A percentile compares a stretch with the other conserved stretches of the same genome.
Conservation (phyloP, 2,329 filamentous ascomycete species). For the Fusarium nodosum region DNA sequence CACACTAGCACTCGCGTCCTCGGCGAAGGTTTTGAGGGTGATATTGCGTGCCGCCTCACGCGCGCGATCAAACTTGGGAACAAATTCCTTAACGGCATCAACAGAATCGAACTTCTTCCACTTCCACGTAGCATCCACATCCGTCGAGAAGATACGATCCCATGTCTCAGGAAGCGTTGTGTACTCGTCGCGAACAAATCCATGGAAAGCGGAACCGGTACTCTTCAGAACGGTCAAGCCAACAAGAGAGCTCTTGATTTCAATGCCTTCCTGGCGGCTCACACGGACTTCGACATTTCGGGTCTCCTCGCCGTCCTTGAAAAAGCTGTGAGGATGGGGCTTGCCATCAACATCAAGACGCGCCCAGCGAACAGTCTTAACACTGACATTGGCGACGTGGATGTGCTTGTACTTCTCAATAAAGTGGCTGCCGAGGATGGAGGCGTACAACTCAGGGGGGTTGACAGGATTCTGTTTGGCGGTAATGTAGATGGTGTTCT, state of each 20-base stretch:
- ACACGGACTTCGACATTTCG: constrained; percentile 83
- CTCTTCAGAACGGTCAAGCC: constrained; percentile 93
- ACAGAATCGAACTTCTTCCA: constrained; percentile 81
- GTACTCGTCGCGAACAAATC: constrained; percentile 93
- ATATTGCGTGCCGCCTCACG: constrained; percentile 84
- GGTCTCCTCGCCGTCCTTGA: constrained; percentile 89
- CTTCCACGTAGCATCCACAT: constrained; percentile 87
- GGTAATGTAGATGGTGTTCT: constrained; percentile 96
- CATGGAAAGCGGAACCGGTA: constrained; percentile 95
- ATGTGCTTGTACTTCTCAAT: constrained; percentile 90
- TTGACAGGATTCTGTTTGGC: constrained; percentile 94
- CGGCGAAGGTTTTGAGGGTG: constrained; percentile 91
- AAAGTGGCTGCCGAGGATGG: constrained; percentile 89
- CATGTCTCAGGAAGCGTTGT: constrained; percentile 91
- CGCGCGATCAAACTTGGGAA: constrained; percentile 80
- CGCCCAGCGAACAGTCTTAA: constrained; percentile 91
- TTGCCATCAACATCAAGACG: constrained; percentile 88
- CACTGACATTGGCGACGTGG: constrained; percentile 82
- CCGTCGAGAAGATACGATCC: constrained; percentile 95
- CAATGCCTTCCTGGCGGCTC: constrained; percentile 76
- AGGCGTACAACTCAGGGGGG: constrained; percentile 92
- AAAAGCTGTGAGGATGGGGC: constrained; percentile 95
- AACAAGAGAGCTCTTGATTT: constrained; percentile 81
- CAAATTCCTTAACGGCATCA: constrained; percentile 74
- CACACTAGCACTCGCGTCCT: constrained; percentile 91